A percentile compares a stretch with the other conserved stretches of the same genome.
These are phyloP conservation scores for Orbilia javanica DNA, from an alignment of 2,329 filamentous ascomycete genomes.

Conservation along the genomic window DNA sequence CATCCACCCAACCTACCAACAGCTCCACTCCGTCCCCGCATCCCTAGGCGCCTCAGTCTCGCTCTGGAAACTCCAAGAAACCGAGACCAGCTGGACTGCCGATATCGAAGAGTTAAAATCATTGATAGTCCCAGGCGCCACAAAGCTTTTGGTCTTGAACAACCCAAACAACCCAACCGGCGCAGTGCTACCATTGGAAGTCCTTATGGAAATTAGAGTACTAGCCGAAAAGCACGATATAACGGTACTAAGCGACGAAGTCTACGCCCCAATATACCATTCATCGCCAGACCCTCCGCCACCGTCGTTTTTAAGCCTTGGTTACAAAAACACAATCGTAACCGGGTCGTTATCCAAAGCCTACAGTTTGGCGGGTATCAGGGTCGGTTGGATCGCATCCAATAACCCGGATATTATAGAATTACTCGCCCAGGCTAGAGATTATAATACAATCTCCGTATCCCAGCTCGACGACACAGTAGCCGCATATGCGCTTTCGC, in stretches of 20 bases:
- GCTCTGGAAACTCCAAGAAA: constrained; percentile 76
- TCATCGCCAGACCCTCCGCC: constrained; percentile 64
- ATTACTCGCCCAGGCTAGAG: constrained; percentile 74
- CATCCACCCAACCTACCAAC: constrained; percentile 88
- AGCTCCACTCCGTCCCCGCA: constrained; percentile 80
- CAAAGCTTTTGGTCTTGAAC: constrained; percentile 78
- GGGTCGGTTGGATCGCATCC: constrained; percentile 84
- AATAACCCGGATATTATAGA: constrained; percentile 74
- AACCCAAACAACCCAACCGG: constrained; percentile 89
- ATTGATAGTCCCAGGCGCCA: constrained; percentile 74
- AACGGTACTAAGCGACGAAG: constrained; percentile 80
- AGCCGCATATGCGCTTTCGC: constrained; percentile 79
- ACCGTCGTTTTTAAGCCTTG: constrained; percentile 64
- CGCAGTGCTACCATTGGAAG: constrained; percentile 73
- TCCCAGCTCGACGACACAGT: constrained; percentile 84
- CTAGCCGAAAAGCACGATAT: constrained; percentile 72
- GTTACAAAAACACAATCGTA: constrained; percentile 77
- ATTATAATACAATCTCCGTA: constrained; percentile 89
- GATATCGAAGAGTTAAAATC: constrained; percentile 75
- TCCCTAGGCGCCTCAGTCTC: constrained; percentile 82
- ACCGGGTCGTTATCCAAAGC: constrained; percentile 89
- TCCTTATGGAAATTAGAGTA: constrained; percentile 73
- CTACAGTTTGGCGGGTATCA: constrained; percentile 83
- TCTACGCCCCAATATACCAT: constrained; percentile 87
- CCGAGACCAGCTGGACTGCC: constrained; percentile 75